phyloP scores from a whole-genome alignment of 805 yeast species.

The Kodamaea jinghongensis region DNA sequence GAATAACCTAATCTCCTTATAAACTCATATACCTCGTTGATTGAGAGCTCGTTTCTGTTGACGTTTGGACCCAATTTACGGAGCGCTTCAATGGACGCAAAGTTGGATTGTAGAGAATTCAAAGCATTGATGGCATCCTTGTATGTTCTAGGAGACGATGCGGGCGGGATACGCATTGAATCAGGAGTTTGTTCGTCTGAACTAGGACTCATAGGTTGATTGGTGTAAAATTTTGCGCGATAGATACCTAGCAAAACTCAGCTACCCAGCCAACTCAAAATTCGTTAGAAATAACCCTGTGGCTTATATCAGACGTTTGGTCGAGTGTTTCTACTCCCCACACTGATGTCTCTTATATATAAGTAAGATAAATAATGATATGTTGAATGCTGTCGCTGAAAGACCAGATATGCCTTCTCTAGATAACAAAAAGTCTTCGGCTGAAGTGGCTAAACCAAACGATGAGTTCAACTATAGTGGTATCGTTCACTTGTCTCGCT shows the following conservation, averaged over 20 bases:
- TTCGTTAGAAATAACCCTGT: too few species aligned
- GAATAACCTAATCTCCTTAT: conserved; percentile 39
- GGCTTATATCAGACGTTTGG: too few species aligned
- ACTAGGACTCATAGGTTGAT: conserved; percentile 5
- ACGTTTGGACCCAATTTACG: conserved; percentile 62
- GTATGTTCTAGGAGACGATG: conserved; percentile 17
- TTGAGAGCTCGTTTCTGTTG: conserved; percentile 59
- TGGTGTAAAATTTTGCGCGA: neutral
- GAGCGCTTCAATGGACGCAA: conserved; percentile 81
- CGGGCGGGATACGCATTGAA: conserved; percentile 8
- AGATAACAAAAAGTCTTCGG: too few species aligned
- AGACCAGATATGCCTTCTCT: too few species aligned
- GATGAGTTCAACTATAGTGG: too few species aligned
- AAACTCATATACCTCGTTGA: conserved; percentile 71
- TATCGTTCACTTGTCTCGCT: too few species aligned
- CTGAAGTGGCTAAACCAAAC: too few species aligned
- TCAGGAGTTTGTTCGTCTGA: conserved; percentile 2
- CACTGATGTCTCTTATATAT: too few species aligned
- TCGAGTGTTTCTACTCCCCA: too few species aligned
- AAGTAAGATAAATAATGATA: too few species aligned
- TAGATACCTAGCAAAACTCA: neutral
- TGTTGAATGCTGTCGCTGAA: too few species aligned
- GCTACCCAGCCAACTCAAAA: neutral
- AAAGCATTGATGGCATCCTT: conserved; percentile 81
- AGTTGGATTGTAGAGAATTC: conserved; percentile 87